These are phyloP conservation scores for Penicillium paxilli DNA, from an alignment of 495 filamentous ascomycete genomes.

Conservation along the genomic window DNA sequence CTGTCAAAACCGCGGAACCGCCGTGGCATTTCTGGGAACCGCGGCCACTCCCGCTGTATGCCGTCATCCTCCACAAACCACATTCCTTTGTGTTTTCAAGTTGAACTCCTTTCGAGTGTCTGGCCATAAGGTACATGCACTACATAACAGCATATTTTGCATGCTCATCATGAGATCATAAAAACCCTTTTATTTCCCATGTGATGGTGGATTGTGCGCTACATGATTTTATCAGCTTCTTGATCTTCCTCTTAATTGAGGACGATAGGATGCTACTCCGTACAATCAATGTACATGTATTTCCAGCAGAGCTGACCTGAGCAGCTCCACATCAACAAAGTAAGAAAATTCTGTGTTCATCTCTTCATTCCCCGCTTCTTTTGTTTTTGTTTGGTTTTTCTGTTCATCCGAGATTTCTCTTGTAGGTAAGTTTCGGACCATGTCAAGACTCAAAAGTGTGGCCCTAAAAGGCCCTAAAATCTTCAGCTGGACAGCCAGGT, in stretches of 20 bases:
- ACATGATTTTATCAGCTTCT: not conserved
- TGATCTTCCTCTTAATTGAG: not conserved
- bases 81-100: too few relatives aligned
- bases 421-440: not conserved
- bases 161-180: too few relatives aligned
- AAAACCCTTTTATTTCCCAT: too few relatives aligned
- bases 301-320: not conserved
- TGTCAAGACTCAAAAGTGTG: not conserved
- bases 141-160: too few relatives aligned
- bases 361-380: too few relatives aligned
- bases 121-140: too few relatives aligned
- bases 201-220: not conserved
- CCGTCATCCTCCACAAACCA: not conserved
- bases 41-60: slow-evolving; percentile 19
- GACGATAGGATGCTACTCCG: too few relatives aligned
- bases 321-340: not conserved
- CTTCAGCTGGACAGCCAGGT: not conserved
- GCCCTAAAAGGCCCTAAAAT: too few relatives aligned
- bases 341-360: not conserved
- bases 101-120: too few relatives aligned
- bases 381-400: not conserved
- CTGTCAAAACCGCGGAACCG: slow-evolving; percentile 16
- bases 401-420: too few relatives aligned
- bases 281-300: too few relatives aligned
- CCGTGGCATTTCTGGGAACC: slow-evolving; percentile 2